Evolutionary conservation across 2,329 filamentous ascomycete species (phyloP).

Genomic region (Fusarium sp.): DNA sequence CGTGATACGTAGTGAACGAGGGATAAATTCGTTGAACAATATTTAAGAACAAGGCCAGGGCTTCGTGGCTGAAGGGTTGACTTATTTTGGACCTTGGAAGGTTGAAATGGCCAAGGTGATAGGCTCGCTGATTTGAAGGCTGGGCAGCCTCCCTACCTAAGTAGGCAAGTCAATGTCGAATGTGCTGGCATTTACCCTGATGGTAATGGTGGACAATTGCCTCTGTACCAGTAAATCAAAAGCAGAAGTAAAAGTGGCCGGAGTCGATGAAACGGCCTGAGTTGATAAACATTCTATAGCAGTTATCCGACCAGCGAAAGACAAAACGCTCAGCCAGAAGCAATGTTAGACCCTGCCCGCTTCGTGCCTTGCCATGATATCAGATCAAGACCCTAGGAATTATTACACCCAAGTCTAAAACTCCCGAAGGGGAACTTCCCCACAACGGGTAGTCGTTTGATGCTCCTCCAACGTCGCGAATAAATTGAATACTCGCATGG

Average conservation of each 20-base stretch:
- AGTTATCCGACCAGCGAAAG: conserved; percentile 4
- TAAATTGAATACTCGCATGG: background rate
- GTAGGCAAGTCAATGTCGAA: conserved; percentile 14
- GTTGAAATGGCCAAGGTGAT: conserved; percentile 6
- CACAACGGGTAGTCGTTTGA: conserved; percentile 1
- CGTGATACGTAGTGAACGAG: background rate
- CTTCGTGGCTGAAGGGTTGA: conserved; percentile 4
- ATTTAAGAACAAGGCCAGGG: background rate
- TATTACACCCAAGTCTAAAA: background rate
- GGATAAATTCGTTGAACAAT: background rate
- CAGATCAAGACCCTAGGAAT: background rate
- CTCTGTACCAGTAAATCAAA: background rate
- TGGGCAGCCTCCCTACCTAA: conserved; percentile 9
- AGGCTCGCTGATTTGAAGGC: conserved; percentile 5
- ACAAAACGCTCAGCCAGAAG: conserved; percentile 1
- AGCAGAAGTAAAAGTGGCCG: background rate
- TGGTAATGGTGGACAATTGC: conserved; percentile 1
- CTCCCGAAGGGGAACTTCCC: background rate
- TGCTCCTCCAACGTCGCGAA: conserved; percentile 2
- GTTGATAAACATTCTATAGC: background rate
- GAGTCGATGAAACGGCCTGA: background rate
- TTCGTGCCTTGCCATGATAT: conserved; percentile 6
- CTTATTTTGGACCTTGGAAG: background rate
- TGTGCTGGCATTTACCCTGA: conserved; percentile 5
- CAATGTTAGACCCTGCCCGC: background rate